Base-by-base conservation (phyloP, 1,139 yeast genomes). In the Arxiozyma slooffiae region DNA sequence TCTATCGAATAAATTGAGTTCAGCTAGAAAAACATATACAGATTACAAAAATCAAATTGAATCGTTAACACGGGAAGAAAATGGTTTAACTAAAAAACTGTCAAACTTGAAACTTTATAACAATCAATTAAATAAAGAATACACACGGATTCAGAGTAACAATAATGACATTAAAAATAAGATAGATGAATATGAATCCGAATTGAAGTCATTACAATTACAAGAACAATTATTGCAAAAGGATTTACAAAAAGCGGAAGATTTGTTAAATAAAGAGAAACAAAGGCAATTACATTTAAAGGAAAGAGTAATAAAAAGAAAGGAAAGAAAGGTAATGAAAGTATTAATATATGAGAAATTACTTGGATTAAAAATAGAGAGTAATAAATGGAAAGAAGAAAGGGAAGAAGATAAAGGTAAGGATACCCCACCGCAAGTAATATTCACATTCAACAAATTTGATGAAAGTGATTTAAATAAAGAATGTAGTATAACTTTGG, bases 331-430 rank as follows among this genome's bases (percentile, higher is more conserved):
- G 64, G 62, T 41, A 53, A 53, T 18, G 3, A 67, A 63, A 41
- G 61, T 62, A n/a, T 44, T 47, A 21, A 49, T 57, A 11, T 64
- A 63, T 48, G 66, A 63, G 40, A 49, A 51, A 20, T 38, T 63
- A 34, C 51, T 64, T 14, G 68, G 68, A 9, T 49, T 64, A 50
- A 50, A 50, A 1, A 55, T 64, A 4, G 59, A 57, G 40, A 59
- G 63, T 1, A 42, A 38, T 50, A 7, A 67, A 62, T 41, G 56
- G 69, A 38, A 14, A 24, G n/a, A 24, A 8, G 7, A 24, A 7
- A 23, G 9, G 7, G 21, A 26, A 17, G 17, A 34, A 11, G 7
- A n/a, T 14, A 20, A 4, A 8, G 26, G 23, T 21, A n/a, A n/a
- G n/a, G 34, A 9, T 17, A 34, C 38, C 6, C 26, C 39, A 30